phyloP scores from a whole-genome alignment of 768 basidiomycete species.

The Podaxis mareebaensis region DNA sequence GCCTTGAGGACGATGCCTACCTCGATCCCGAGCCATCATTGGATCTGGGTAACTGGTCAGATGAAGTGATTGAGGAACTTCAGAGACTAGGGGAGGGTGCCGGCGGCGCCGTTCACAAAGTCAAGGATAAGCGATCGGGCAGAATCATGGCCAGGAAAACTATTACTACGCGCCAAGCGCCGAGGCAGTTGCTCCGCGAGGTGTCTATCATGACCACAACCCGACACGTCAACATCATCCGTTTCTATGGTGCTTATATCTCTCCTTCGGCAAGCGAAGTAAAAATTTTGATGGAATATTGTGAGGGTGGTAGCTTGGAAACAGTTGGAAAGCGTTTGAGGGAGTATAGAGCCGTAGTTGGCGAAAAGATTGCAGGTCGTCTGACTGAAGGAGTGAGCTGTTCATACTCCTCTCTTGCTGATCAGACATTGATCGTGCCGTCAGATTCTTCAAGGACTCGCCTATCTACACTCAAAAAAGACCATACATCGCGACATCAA shows the following conservation, averaged over 20 bases:
- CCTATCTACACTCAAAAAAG: conserved; percentile 86
- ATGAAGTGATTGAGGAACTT: conserved; percentile 75
- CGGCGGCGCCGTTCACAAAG: conserved; percentile 95
- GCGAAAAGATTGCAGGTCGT: conserved; percentile 87
- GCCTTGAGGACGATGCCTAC: conserved; percentile 26
- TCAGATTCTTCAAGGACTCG: conserved; percentile 87
- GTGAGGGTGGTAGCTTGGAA: conserved; percentile 90
- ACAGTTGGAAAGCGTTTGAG: conserved; percentile 83
- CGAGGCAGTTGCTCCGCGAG: conserved; percentile 92
- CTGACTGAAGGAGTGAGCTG: conserved; percentile 85
- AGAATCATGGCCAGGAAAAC: conserved; percentile 92
- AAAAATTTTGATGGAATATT: conserved; percentile 91
- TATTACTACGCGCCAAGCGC: conserved; percentile 88
- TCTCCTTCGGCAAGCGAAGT: conserved; percentile 87
- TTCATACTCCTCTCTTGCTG: conserved; percentile 13
- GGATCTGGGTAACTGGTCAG: conserved; percentile 53
- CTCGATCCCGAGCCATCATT: conserved; percentile 20
- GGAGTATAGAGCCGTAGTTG: conserved; percentile 74
- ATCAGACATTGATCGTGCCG: conserved; percentile 17
- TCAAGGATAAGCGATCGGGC: conserved; percentile 78
- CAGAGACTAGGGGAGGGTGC: conserved; percentile 89
- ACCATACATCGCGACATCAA: conserved; percentile 98
- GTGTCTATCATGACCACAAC: conserved; percentile 86
- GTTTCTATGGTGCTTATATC: conserved; percentile 92
- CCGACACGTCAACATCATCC: conserved; percentile 83